A percentile compares a stretch with the other conserved stretches of the same genome.
Conservation (phyloP, 2,329 filamentous ascomycete species). For the Colletotrichum musae region DNA sequence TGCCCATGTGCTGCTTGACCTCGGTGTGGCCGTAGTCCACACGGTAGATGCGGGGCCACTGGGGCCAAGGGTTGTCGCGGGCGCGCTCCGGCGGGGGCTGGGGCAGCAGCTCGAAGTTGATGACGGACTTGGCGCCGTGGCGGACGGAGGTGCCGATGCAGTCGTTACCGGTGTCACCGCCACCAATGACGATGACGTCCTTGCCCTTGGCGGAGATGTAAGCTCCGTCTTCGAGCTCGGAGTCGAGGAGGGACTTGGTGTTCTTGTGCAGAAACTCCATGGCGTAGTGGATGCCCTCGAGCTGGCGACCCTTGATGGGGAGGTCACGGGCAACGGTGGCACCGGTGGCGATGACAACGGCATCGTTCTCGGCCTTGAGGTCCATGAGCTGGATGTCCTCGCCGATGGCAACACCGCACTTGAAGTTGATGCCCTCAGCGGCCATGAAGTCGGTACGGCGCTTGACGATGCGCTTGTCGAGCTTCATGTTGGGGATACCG, state of each 20-base stretch:
- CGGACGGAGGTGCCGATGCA: conserved; percentile 97
- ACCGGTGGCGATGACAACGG: conserved; percentile 92
- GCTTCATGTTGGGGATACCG: conserved; percentile 99
- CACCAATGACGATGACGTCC: conserved; percentile 95
- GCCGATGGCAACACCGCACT: conserved; percentile 83
- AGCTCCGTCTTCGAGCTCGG: conserved; percentile 82
- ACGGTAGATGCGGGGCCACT: conserved; percentile 98
- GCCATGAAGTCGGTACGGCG: conserved; percentile 96
- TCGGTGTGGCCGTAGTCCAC: conserved; percentile 98
- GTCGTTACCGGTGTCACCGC: conserved; percentile 97
- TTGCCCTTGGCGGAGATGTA: conserved; percentile 98
- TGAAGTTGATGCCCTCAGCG: conserved; percentile 86
- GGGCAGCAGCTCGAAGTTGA: conserved; percentile 95
- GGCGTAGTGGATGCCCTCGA: conserved; percentile 93
- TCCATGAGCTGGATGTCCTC: conserved; percentile 79
- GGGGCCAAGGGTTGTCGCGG: conserved; percentile 96
- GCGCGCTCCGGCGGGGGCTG: conserved; percentile 93
- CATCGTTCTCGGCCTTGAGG: conserved; percentile 81
- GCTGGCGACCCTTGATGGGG: conserved; percentile 88
- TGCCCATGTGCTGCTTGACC: conserved; percentile 95
- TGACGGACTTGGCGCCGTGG: conserved; percentile 94
- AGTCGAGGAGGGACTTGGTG: conserved; percentile 97
- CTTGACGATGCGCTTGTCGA: conserved; percentile 97
- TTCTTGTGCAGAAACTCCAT: conserved; percentile 99
- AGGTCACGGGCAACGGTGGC: conserved; percentile 94